These are phyloP conservation scores for Leptographium procerum DNA, from an alignment of 2,329 filamentous ascomycete genomes.

Conservation along the genomic window DNA sequence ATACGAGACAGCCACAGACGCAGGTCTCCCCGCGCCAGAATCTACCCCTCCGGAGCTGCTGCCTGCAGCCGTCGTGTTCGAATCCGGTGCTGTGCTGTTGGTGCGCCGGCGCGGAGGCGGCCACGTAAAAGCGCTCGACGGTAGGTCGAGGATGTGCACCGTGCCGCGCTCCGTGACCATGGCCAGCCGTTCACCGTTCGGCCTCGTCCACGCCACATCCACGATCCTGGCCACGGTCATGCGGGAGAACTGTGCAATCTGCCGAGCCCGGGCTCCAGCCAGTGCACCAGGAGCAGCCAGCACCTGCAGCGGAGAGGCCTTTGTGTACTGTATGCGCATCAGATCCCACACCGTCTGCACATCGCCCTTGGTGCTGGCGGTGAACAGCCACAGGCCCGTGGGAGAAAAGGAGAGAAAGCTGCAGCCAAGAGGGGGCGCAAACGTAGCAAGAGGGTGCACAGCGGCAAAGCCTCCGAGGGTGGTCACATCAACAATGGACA, in stretches of 20 bases:
- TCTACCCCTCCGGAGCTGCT: constrained; percentile 23
- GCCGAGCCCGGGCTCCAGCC: constrained; percentile 56
- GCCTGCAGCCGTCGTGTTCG: constrained; percentile 24
- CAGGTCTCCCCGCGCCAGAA: constrained; percentile 27
- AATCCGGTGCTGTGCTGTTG: constrained; percentile 28
- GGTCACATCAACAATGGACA: constrained; percentile 64
- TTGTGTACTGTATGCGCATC: constrained; percentile 52
- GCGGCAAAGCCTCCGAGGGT: constrained; percentile 39
- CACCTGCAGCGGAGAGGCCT: constrained; percentile 47
- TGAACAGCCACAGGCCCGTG: constrained; percentile 61
- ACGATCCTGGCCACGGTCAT: constrained; percentile 87
- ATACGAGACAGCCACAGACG: constrained; percentile 48
- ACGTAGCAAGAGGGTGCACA: constrained; percentile 57
- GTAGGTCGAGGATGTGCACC: constrained; percentile 82
- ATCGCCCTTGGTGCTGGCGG: constrained; percentile 74
- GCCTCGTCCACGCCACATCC: constrained; percentile 78
- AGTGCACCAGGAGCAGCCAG: constrained; percentile 29
- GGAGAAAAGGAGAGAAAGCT: constrained; percentile 73
- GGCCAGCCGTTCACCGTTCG: constrained; percentile 70
- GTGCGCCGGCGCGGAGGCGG: constrained; percentile 54
- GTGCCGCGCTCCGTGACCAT: constrained; percentile 94
- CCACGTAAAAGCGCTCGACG: constrained; percentile 74
- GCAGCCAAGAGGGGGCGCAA: constrained; percentile 60
- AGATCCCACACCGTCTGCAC: constrained; percentile 74
- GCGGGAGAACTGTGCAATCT: constrained; percentile 78